Evolutionary conservation across 768 basidiomycete species (phyloP), one percentile per base, ranked within the genome.

Genomic region (Chalciporus chontae): DNA sequence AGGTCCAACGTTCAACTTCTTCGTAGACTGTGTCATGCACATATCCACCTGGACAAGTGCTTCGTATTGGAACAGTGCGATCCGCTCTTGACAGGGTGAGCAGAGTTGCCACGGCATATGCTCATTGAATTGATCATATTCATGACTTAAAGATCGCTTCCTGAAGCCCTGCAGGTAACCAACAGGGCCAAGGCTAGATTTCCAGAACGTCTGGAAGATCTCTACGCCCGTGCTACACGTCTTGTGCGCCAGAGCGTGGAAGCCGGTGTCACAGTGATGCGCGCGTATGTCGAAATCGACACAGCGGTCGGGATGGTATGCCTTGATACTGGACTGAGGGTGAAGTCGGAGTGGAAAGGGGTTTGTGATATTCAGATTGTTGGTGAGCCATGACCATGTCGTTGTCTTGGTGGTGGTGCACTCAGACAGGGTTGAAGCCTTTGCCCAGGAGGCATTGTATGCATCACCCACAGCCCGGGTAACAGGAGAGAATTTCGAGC

Each of bases 11-110:
- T 50, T 70, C 67, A 55, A 56, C 42, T 38, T 23, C 10, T 32
- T 40, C 21, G n/a, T 44, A 73, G 75, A 7, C 49, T 84, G 44
- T 83, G 81, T 61, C 82, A 83, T 65, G 74, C 79, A 17, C 81
- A 84, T 57, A 77, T 85, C 56, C 83, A 83, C 64, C 73, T 85
- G 27, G 83, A 85, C 70, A 83, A 85, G 65, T 84, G 80, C 65
- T 83, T 83, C 61, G 77, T 85, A 43, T 69, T 85, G 48, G 77
- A 77, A 55, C 66, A 74, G 63, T 82, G 80, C 53, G 74, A 73
- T 45, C 65, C 73, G 18, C 73, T 84, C 38, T 57, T 72, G 19
- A 73, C 72, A 40, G 80, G 83, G 82, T 83, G 65, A 46, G 74
- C 57, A 13, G 19, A 34, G 18, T n/a, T 24, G 24, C 18, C 8